Evolutionary conservation across 495 filamentous ascomycete genomes (phyloP).

Genomic region (Tuber aestivum): DNA sequence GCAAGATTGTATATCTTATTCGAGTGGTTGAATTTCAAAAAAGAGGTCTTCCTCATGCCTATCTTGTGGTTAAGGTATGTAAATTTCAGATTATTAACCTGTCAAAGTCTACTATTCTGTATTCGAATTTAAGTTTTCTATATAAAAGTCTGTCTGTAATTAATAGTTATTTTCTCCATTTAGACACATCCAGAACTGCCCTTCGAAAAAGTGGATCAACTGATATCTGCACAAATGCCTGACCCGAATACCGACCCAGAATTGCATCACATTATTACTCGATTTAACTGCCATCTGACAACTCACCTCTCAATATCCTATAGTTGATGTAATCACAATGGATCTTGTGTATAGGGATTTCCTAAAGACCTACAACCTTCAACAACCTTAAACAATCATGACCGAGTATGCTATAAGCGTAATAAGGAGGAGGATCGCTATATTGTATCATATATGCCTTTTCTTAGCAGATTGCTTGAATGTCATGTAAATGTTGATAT

Average conservation of each 20-base stretch:
- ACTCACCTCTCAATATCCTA: neutral
- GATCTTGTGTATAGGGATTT: constrained; percentile 16
- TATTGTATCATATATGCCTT: constrained; percentile 22
- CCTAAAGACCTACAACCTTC: neutral
- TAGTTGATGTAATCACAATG: constrained; percentile 16
- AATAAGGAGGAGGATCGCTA: constrained; percentile 14
- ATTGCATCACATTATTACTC: neutral
- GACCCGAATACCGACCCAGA: neutral
- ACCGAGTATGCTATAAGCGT: constrained; percentile 5
- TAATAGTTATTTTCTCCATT: too few relatives aligned
- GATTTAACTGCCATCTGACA: constrained; percentile 10
- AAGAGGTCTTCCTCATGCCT: neutral
- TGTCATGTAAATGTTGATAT: constrained; percentile 34
- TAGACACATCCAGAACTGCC: constrained; percentile 4
- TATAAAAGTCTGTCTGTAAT: too few relatives aligned
- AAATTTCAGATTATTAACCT: too few relatives aligned
- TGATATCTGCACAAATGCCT: constrained; percentile 5
- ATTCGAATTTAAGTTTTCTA: too few relatives aligned
- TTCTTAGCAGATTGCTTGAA: constrained; percentile 13
- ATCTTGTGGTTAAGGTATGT: constrained; percentile 18
- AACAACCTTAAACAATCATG: constrained; percentile 14
- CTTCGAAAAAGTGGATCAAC: constrained; percentile 6
- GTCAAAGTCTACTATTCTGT: too few relatives aligned
- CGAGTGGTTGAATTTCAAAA: constrained; percentile 16
- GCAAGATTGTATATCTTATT: constrained; percentile 12